Percentiles rank a stretch among this genome's conserved stretches.
Conservation (phyloP, 2,329 filamentous ascomycete genomes). For the Colletotrichum chlorophyti region DNA sequence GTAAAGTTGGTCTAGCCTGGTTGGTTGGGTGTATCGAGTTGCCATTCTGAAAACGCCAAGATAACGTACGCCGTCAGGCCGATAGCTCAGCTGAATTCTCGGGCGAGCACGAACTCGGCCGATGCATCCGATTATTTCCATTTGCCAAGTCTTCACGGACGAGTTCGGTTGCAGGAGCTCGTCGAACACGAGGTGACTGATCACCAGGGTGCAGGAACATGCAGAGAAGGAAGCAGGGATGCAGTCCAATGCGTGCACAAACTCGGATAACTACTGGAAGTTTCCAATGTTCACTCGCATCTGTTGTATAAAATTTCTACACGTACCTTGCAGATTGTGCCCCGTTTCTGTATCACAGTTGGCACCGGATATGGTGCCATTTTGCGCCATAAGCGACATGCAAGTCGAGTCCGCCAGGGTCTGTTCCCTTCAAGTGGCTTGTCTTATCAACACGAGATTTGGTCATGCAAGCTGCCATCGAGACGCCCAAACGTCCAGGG, state of each 20-base stretch:
- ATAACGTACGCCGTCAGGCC: no score
- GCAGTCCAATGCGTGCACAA: no score
- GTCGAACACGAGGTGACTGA: constrained; percentile 11
- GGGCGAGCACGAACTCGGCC: constrained; percentile 3
- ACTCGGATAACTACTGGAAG: neutral
- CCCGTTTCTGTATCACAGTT: no score
- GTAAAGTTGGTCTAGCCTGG: no score
- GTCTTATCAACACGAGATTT: constrained; percentile 12
- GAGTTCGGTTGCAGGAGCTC: neutral
- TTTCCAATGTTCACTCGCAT: neutral
- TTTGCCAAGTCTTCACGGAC: neutral
- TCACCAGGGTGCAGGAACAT: constrained; percentile 1
- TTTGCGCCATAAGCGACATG: neutral
- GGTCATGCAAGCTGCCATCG: neutral
- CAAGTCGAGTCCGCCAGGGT: neutral
- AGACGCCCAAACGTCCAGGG: neutral
- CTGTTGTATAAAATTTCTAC: neutral
- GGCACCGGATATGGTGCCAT: constrained; percentile 4
- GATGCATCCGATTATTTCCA: neutral
- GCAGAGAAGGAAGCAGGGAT: neutral
- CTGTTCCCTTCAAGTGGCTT: no score
- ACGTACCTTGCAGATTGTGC: no score
- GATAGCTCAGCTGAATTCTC: no score
- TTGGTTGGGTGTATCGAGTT: no score
- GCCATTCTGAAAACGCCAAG: no score